phyloP scores from a whole-genome alignment of 371 early-diverging fungal species.

The Circinella umbellata region DNA sequence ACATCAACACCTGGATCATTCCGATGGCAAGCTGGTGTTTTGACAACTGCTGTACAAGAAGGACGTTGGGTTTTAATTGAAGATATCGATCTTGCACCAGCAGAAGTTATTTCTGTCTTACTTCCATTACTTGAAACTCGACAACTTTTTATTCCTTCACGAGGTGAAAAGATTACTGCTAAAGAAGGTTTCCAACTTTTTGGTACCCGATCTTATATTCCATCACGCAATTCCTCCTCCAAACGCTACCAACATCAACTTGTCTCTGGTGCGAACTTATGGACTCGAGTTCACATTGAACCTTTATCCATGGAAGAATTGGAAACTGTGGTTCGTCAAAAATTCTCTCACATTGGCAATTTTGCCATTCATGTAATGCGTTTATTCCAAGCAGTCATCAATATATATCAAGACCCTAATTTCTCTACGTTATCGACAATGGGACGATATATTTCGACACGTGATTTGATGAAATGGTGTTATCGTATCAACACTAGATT shows the following conservation, averaged over 20 bases:
- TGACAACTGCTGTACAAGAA: conserved; percentile 93
- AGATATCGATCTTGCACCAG: conserved; percentile 98
- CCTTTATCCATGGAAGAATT: conserved; percentile 71
- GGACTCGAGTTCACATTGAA: conserved; percentile 79
- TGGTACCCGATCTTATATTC: conserved; percentile 82
- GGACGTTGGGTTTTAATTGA: conserved; percentile 99
- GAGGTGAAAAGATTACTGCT: conserved; percentile 93
- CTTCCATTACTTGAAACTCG: conserved; percentile 94
- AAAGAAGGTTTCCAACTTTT: conserved; percentile 96
- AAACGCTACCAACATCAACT: conserved; percentile 55
- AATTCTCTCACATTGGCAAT: conserved; percentile 61
- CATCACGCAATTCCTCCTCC: conserved; percentile 47
- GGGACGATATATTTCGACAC: conserved; percentile 62
- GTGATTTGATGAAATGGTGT: conserved; percentile 92
- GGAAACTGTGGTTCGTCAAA: conserved; percentile 60
- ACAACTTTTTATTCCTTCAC: conserved; percentile 90
- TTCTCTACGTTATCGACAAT: conserved; percentile 58
- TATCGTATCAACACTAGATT: conserved; percentile 63
- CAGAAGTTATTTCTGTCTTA: conserved; percentile 96
- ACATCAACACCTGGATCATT: conserved; percentile 94
- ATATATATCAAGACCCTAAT: conserved; percentile 62
- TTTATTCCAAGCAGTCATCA: conserved; percentile 63
- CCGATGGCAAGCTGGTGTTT: conserved; percentile 95
- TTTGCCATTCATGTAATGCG: conserved; percentile 62
- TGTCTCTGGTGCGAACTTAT: conserved; percentile 74